Conservation (phyloP, 768 basidiomycete species). For the Trichaptum fuscoviolaceum region DNA sequence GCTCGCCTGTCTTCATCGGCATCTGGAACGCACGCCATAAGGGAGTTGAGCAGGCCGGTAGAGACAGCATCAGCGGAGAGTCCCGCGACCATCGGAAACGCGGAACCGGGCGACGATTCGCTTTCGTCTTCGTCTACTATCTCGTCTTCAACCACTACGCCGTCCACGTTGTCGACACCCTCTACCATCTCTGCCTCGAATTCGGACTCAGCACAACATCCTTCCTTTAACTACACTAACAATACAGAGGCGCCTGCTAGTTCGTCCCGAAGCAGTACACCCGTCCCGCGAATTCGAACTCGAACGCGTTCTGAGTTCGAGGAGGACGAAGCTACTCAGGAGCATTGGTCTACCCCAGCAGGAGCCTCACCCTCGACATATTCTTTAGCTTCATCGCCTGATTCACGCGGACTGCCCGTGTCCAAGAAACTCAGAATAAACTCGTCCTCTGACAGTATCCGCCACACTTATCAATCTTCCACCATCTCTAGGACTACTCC, state of each 20-base stretch:
- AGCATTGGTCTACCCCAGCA: not conserved
- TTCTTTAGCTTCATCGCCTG: not conserved
- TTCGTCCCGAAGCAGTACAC: not conserved
- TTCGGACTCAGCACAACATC: conserved; percentile 34
- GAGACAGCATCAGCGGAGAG: not conserved
- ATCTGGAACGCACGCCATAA: not conserved
- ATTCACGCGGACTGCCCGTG: not conserved
- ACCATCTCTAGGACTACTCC: not conserved
- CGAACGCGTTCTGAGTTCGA: conserved; percentile 61
- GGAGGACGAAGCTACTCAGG: conserved; percentile 26
- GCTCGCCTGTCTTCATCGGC: not conserved
- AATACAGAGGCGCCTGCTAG: not conserved
- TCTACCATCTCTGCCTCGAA: conserved; percentile 21
- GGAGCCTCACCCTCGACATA: not conserved
- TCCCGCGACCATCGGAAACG: not conserved
- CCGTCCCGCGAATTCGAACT: conserved; percentile 22
- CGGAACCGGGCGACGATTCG: not conserved
- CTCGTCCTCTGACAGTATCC: not conserved
- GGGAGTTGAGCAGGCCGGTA: not conserved
- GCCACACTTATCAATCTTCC: not conserved
- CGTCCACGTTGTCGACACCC: conserved; percentile 24
- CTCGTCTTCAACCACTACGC: conserved; percentile 24
- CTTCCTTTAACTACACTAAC: conserved; percentile 39
- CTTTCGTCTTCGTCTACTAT: conserved; percentile 16
- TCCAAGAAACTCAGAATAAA: not conserved